A percentile compares a stretch with the other conserved stretches of the same genome.
Evolutionary conservation across 257 asterid species (phyloP).

Genomic region (Apocynum venetum): DNA sequence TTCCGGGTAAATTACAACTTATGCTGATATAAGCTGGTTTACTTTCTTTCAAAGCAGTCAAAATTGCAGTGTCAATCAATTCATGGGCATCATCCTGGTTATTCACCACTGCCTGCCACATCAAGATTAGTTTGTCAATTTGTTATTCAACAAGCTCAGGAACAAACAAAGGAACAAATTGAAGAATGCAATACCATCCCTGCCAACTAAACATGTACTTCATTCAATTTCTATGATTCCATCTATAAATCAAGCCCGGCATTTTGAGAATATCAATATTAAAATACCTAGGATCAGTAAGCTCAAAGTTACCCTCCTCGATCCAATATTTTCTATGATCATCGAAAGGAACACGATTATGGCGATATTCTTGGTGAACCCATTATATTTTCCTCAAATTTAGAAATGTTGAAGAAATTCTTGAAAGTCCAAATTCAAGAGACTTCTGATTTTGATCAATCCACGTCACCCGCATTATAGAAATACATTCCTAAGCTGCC

Average conservation of each 20-base stretch:
- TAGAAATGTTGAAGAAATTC: too few relatives aligned
- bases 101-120: slow-evolving; percentile 33
- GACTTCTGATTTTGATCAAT: too few relatives aligned
- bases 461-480: too few relatives aligned
- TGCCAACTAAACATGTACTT: not conserved
- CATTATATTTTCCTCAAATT: too few relatives aligned
- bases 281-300: not conserved
- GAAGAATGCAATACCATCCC: not conserved
- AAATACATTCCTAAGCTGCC: too few relatives aligned
- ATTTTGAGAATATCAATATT: not conserved
- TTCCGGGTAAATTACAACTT: slow-evolving; percentile 27
- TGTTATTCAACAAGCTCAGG: not conserved
- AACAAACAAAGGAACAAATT: not conserved
- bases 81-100: slow-evolving; percentile 30
- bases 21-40: slow-evolving; percentile 36
- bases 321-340: too few relatives aligned
- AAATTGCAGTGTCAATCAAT: slow-evolving; percentile 35
- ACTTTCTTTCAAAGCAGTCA: slow-evolving; percentile 34
- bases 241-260: not conserved
- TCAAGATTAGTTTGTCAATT: slow-evolving; percentile 4
- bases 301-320: not conserved
- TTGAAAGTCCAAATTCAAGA: too few relatives aligned
- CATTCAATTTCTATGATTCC: not conserved
- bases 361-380: too few relatives aligned
- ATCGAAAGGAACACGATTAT: too few relatives aligned